Conservation (phyloP, 352 stramenopile species). For the Phytophthora pistaciae region DNA sequence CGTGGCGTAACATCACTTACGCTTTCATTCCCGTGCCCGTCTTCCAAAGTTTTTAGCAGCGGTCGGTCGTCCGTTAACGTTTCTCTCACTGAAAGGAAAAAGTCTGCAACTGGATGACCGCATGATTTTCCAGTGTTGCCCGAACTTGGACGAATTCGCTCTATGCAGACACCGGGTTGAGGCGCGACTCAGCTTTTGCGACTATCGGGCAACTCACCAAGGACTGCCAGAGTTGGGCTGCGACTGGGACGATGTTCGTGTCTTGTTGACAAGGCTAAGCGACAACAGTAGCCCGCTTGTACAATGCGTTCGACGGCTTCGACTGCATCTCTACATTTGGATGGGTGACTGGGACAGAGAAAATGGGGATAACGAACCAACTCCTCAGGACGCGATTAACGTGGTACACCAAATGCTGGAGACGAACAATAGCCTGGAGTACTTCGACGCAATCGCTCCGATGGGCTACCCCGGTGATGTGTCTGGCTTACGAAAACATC, state of each 20-base stretch:
- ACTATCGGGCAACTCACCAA: not conserved
- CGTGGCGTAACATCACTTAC: not conserved
- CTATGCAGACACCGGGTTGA: not conserved
- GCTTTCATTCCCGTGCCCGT: not conserved
- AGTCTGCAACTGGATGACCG: not conserved
- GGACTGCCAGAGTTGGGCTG: not conserved
- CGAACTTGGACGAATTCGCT: not conserved
- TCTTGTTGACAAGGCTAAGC: not conserved
- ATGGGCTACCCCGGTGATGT: not conserved
- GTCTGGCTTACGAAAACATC: not conserved
- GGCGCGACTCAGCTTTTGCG: not conserved
- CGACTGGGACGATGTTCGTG: not conserved
- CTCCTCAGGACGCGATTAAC: not conserved
- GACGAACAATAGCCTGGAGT: not conserved
- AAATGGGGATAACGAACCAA: too few relatives aligned
- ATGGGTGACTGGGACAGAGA: too few relatives aligned
- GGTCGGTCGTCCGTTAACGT: not conserved
- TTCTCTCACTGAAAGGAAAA: not conserved
- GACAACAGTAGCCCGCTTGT: not conserved
- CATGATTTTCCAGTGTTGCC: not conserved
- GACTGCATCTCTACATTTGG: too few relatives aligned
- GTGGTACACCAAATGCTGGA: not conserved
- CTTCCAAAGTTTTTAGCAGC: not conserved
- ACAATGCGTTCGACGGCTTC: not conserved
- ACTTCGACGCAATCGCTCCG: not conserved